phyloP scores from a whole-genome alignment of 2,329 filamentous ascomycete species.

The Ophiostoma novo-ulmi region DNA sequence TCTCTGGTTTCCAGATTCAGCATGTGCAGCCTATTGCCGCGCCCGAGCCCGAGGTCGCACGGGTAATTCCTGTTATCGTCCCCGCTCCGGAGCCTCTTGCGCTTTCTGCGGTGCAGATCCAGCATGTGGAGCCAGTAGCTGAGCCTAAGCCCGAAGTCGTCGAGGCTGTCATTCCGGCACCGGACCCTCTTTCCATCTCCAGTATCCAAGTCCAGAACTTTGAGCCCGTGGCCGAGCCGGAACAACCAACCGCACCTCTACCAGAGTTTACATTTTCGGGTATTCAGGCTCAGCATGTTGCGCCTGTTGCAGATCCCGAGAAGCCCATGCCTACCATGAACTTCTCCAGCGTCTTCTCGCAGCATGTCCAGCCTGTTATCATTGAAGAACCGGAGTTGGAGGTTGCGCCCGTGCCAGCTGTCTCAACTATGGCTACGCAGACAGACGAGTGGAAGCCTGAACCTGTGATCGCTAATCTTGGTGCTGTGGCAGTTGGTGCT shows the following conservation, averaged over 20 bases:
- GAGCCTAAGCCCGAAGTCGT: constrained; percentile 30
- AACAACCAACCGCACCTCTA: constrained; percentile 21
- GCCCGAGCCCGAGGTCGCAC: constrained; percentile 28
- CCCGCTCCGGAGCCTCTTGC: constrained; percentile 19
- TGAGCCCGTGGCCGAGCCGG: constrained; percentile 29
- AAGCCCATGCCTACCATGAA: constrained; percentile 24
- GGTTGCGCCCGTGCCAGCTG: neutral
- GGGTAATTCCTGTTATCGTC: constrained; percentile 11
- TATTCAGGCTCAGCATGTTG: constrained; percentile 35
- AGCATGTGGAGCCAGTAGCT: constrained; percentile 30
- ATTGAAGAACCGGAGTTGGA: constrained; percentile 19
- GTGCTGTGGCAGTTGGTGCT: constrained; percentile 11
- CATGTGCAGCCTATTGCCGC: constrained; percentile 42
- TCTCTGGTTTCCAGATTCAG: constrained; percentile 34
- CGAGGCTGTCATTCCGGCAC: constrained; percentile 28
- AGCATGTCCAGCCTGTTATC: constrained; percentile 20
- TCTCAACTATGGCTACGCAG: constrained; percentile 21
- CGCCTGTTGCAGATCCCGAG: constrained; percentile 29
- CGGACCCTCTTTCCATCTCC: constrained; percentile 28
- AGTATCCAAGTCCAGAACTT: constrained; percentile 25
- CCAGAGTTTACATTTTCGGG: constrained; percentile 37
- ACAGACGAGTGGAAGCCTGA: constrained; percentile 27
- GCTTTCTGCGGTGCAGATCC: constrained; percentile 32
- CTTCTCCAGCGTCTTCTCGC: constrained; percentile 22
- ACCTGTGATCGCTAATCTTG: constrained; percentile 36